Evolutionary conservation across 345 rosid genomes (phyloP).

Genomic region (Pugionium cornutum): DNA sequence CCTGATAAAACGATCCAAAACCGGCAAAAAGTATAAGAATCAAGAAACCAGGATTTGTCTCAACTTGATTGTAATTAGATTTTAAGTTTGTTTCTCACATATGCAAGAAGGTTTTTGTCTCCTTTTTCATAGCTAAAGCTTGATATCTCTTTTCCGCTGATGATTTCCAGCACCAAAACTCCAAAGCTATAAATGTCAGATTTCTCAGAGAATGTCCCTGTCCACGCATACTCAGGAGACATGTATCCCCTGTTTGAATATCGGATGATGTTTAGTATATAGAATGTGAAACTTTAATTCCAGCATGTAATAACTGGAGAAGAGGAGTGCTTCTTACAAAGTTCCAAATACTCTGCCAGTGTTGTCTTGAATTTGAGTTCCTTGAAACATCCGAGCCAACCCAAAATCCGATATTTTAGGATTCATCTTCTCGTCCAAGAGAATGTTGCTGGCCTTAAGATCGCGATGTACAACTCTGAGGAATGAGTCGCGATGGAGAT

Average conservation of each 20-base stretch:
- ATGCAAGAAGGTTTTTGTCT: slow-evolving; percentile 18
- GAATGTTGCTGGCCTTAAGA: slow-evolving; percentile 29
- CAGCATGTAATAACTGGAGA: not conserved
- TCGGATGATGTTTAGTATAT: not conserved
- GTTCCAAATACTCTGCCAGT: slow-evolving; percentile 24
- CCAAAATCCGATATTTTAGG: slow-evolving; percentile 33
- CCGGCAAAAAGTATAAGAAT: slow-evolving; percentile 6
- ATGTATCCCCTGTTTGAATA: slow-evolving; percentile 35
- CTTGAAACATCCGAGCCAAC: slow-evolving; percentile 31
- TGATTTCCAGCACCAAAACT: slow-evolving; percentile 38
- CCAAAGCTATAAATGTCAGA: slow-evolving; percentile 49
- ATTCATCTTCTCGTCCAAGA: slow-evolving; percentile 31
- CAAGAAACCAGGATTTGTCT: not conserved
- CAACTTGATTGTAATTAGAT: not conserved
- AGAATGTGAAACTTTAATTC: not conserved
- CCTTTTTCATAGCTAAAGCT: slow-evolving; percentile 11
- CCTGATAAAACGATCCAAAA: slow-evolving; percentile 21
- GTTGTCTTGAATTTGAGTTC: slow-evolving; percentile 24
- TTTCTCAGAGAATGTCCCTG: slow-evolving; percentile 49
- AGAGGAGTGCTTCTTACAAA: slow-evolving; percentile 4
- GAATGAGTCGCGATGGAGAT: slow-evolving; percentile 24
- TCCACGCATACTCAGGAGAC: slow-evolving; percentile 54
- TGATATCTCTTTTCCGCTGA: slow-evolving; percentile 12
- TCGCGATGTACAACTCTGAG: slow-evolving; percentile 26
- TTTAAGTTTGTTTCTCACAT: slow-evolving; percentile 9